Evolutionary conservation across 1,139 yeast species (phyloP), one percentile per base, ranked within the genome.

Genomic region (Yamadazyma triangularis): DNA sequence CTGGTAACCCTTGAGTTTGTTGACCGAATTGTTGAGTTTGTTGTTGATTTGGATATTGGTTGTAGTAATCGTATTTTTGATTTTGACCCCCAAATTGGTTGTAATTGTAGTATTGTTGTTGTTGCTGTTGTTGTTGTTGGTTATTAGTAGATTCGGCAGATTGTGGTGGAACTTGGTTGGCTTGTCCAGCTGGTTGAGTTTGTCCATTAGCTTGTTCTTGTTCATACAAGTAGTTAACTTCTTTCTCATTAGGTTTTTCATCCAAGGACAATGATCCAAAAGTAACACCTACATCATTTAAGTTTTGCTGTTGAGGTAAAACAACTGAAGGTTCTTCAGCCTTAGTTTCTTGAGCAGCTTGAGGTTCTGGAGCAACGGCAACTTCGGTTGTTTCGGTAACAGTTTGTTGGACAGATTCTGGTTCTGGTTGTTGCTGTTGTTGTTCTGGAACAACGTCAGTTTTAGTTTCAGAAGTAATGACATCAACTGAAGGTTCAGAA

Each of bases 281-380:
- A 32, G 83, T 80, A 33, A 80, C 82, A 43, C 84, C 86, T 30
- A 77, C 78, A 36, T 74, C 66, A 47, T 72, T 72, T 27, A 66
- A 62, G 40, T 67, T 60, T 39, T 68, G 61, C 28, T 68, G 53
- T 25, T 70, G 56, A 42, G 91, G 91, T 50, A 83, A 73, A 31
- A 81, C 79, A 38, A 83, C 91, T 41, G 82, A 73, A 51, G 78
- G 63, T 58, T 65, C 52, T 54, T 44, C 40, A 33, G 32, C 36
- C 27, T 35, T 42, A 19, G 39, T 42, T 26, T 46, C 49, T 8
- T 45, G 35, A 15, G 29, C 36, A 16, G 39, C 31, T 21, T 41
- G 30, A 26, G 35, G 38, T 23, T 29, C 35, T 19, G 42, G 27
- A n/a, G 31, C 40, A 15, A 31, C 33, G 33, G 35, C 42, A 21